These are phyloP conservation scores for Hymenoscyphus fructigenus DNA, from an alignment of 2,329 filamentous ascomycete genomes.

Conservation along the genomic window DNA sequence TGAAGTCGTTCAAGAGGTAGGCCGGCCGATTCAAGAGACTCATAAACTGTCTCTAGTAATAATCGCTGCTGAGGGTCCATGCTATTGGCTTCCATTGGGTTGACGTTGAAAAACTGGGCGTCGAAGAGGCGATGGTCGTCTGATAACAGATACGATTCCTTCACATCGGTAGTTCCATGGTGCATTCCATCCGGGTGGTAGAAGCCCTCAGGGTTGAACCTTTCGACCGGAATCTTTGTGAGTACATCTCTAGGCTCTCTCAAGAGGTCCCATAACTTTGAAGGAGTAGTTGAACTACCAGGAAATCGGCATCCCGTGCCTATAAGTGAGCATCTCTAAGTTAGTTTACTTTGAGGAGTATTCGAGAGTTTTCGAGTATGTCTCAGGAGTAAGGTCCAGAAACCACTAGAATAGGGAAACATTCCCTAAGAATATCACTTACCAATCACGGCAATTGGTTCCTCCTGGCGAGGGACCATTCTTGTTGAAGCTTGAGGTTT, in stretches of 20 bases:
- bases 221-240: slow-evolving; percentile 36
- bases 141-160: slow-evolving; percentile 33
- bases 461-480: background rate
- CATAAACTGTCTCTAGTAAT: slow-evolving; percentile 29
- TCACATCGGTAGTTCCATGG: slow-evolving; percentile 10
- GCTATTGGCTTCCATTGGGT: slow-evolving; percentile 23
- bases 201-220: slow-evolving; percentile 51
- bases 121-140: slow-evolving; percentile 39
- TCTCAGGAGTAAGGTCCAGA: too few species aligned
- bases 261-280: slow-evolving; percentile 49
- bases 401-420: too few species aligned
- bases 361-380: too few species aligned
- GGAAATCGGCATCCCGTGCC: slow-evolving; percentile 42
- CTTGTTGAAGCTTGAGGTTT: background rate
- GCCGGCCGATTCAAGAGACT: slow-evolving; percentile 28
- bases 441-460: background rate
- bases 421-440: too few species aligned
- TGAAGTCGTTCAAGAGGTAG: slow-evolving; percentile 20
- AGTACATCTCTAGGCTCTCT: slow-evolving; percentile 46
- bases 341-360: too few species aligned
- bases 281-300: slow-evolving; percentile 40
- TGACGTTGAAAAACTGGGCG: slow-evolving; percentile 36
- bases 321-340: slow-evolving; percentile 34
- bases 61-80: slow-evolving; percentile 23
- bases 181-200: slow-evolving; percentile 51